A percentile compares a stretch with the other conserved stretches of the same genome.
phyloP scores from a whole-genome alignment of 2,329 filamentous ascomycete species.

The Colletotrichum sojae region DNA sequence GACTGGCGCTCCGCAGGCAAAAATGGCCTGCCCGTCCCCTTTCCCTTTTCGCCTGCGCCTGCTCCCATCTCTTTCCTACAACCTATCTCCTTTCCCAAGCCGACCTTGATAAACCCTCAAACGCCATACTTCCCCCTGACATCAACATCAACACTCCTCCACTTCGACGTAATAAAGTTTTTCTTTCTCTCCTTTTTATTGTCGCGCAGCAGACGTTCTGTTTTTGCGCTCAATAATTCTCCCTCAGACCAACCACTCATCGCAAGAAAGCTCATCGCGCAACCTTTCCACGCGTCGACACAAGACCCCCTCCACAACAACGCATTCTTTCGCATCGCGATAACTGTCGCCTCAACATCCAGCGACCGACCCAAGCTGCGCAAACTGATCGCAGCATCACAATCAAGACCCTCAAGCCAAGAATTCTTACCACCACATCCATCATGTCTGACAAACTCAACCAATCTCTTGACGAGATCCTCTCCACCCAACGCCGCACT shows the following conservation, averaged over 20 bases:
- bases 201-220: constrained; percentile 21
- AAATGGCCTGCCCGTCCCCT: constrained; percentile 31
- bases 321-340: constrained; percentile 26
- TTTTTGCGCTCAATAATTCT: constrained; percentile 4
- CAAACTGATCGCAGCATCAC: constrained; percentile 16
- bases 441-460: constrained; percentile 96
- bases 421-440: constrained; percentile 43
- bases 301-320: constrained; percentile 11
- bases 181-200: constrained; percentile 10
- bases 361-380: constrained; percentile 30
- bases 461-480: constrained; percentile 97
- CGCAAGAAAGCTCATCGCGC: constrained; percentile 22
- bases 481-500: constrained; percentile 79
- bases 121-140: not conserved
- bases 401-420: not conserved
- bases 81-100: constrained; percentile 23
- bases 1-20: constrained; percentile 29
- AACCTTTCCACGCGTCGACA: constrained; percentile 31
- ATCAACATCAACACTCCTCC: constrained; percentile 16
- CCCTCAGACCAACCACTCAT: constrained; percentile 18
- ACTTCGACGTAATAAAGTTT: not conserved
- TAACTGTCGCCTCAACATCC: constrained; percentile 8
- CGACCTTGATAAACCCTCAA: constrained; percentile 23
- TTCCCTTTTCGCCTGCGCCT: constrained; percentile 35
- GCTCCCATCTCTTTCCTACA: constrained; percentile 19